These are phyloP conservation scores for Zymoseptoria ardabiliae DNA, from an alignment of 2,329 filamentous ascomycete species.

Conservation along the genomic window DNA sequence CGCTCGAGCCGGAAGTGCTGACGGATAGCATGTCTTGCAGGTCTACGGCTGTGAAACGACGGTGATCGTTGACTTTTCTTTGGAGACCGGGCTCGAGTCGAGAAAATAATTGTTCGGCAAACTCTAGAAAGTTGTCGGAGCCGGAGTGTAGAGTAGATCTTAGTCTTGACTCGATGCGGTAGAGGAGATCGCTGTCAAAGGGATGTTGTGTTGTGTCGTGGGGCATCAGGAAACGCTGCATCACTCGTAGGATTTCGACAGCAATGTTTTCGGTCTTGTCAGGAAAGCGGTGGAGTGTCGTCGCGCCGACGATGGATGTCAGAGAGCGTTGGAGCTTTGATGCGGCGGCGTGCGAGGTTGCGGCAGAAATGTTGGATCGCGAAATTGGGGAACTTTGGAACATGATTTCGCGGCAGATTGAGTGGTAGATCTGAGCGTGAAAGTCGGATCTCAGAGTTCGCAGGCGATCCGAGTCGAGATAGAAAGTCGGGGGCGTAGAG, in stretches of 20 bases:
- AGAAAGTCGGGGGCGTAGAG: conserved; percentile 48
- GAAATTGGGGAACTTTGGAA: conserved; percentile 34
- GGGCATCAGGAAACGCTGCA: conserved; percentile 19
- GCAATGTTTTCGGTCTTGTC: conserved; percentile 38
- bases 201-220: not conserved
- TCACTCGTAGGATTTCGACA: conserved; percentile 38
- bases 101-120: conserved; percentile 27
- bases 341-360: not conserved
- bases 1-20: conserved; percentile 15
- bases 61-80: conserved; percentile 27
- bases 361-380: not conserved
- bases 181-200: conserved; percentile 30
- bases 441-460: conserved; percentile 46
- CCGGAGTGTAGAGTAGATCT: conserved; percentile 26
- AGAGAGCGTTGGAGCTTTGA: conserved; percentile 27
- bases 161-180: conserved; percentile 30
- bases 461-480: conserved; percentile 50
- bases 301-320: conserved; percentile 34
- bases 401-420: conserved; percentile 43
- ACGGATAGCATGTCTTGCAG: conserved; percentile 38
- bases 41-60: conserved; percentile 34
- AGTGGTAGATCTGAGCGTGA: conserved; percentile 47
- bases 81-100: conserved; percentile 30
- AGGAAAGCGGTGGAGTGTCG: conserved; percentile 29
- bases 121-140: conserved; percentile 23